These are phyloP conservation scores for Pseudonitzschia multistriata DNA, from an alignment of 108 stramenopile species.

Conservation along the genomic window DNA sequence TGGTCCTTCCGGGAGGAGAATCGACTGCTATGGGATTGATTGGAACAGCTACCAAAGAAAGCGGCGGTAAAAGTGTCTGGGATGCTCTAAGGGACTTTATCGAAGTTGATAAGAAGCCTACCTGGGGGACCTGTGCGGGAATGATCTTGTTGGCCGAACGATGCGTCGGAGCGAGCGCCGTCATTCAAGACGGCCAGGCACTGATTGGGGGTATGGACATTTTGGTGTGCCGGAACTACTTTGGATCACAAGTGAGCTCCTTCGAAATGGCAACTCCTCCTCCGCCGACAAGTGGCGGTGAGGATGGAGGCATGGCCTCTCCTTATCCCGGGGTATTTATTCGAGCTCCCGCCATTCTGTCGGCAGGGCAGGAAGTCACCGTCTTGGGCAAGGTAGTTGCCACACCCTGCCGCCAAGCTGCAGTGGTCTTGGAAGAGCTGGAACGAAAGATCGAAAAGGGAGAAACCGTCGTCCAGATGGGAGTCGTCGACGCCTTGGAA, in stretches of 20 bases:
- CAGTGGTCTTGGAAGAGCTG: slow-evolving; percentile 77
- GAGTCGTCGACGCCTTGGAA: slow-evolving; percentile 75
- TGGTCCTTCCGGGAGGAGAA: slow-evolving; percentile 98
- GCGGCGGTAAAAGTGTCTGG: slow-evolving; percentile 56
- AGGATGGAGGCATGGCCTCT: slow-evolving; percentile 11
- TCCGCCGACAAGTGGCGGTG: slow-evolving; percentile 37
- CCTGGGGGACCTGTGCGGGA: slow-evolving; percentile 99
- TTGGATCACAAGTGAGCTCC: slow-evolving; percentile 92
- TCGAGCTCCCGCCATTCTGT: slow-evolving; percentile 95
- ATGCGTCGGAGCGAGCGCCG: slow-evolving; percentile 85
- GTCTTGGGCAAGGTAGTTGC: slow-evolving; percentile 88
- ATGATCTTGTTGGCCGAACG: slow-evolving; percentile 95
- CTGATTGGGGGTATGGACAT: slow-evolving; percentile 95
- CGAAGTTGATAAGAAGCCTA: slow-evolving; percentile 59
- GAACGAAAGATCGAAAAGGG: slow-evolving; percentile 74
- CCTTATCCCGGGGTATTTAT: slow-evolving; percentile 94
- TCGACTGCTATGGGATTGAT: slow-evolving; percentile 97
- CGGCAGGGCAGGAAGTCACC: slow-evolving; percentile 68
- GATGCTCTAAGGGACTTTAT: slow-evolving; percentile 75
- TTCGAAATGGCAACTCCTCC: slow-evolving; percentile 89
- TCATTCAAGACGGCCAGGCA: slow-evolving; percentile 91
- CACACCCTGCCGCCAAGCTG: slow-evolving; percentile 83
- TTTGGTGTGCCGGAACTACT: slow-evolving; percentile 95
- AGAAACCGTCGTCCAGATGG: slow-evolving; percentile 74
- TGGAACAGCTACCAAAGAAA: slow-evolving; percentile 41